Conservation (phyloP, 495 filamentous ascomycete genomes). For the Lophiotrema nucula region DNA sequence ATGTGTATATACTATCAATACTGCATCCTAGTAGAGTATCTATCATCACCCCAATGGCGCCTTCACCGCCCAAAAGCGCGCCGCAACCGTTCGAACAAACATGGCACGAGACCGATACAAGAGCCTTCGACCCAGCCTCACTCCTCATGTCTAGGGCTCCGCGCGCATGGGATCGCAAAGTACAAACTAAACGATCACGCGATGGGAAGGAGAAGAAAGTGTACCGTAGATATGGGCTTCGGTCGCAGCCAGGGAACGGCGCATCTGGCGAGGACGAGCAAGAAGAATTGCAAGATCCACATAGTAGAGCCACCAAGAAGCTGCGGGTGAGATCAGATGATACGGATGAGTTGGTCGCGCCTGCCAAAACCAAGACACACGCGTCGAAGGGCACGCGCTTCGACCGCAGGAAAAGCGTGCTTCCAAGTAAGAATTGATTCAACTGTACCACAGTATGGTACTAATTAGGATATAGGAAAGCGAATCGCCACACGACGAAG, state of each 20-base stretch:
- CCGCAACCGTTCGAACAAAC: conserved; percentile 21
- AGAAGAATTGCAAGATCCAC: conserved; percentile 7
- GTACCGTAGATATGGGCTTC: conserved; percentile 39
- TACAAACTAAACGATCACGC: conserved; percentile 28
- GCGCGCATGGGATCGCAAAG: conserved; percentile 44
- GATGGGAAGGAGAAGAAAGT: conserved; percentile 37
- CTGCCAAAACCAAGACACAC: conserved; percentile 5
- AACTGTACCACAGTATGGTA: neutral
- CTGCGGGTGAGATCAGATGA: conserved; percentile 13
- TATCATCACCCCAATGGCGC: conserved; percentile 13
- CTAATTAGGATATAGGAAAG: neutral
- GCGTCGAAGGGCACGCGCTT: conserved; percentile 25
- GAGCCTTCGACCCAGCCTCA: conserved; percentile 31
- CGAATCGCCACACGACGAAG: neutral
- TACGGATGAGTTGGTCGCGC: conserved; percentile 1
- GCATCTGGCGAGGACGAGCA: conserved; percentile 6
- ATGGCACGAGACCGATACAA: conserved; percentile 34
- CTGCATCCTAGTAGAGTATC: neutral
- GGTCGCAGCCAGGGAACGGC: conserved; percentile 12
- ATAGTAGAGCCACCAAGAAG: conserved; percentile 26
- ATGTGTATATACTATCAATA: conserved; percentile 2
- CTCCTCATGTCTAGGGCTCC: conserved; percentile 34
- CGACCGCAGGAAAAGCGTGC: conserved; percentile 29
- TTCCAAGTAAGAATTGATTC: conserved; percentile 15
- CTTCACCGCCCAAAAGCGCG: conserved; percentile 23